Evolutionary conservation across 2,329 filamentous ascomycete genomes (phyloP).

Genomic region (Trichothecium roseum): DNA sequence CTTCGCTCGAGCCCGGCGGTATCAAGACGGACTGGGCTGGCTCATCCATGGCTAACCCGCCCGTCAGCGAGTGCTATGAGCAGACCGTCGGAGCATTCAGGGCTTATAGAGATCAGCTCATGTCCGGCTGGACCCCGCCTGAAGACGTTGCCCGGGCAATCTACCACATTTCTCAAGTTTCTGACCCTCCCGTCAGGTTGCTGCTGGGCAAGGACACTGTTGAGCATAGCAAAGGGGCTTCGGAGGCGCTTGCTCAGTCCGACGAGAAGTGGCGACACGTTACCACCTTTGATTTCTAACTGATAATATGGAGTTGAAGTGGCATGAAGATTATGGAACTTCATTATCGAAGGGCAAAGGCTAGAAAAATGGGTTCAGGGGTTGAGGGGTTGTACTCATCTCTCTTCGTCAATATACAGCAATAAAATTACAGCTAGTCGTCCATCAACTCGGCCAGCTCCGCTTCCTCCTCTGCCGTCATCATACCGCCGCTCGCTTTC

Average conservation of each 20-base stretch:
- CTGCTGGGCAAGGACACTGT: conserved; percentile 18
- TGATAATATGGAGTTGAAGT: too few relatives aligned
- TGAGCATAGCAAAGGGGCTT: conserved; percentile 10
- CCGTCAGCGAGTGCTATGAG: conserved; percentile 22
- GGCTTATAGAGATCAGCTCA: conserved; percentile 1
- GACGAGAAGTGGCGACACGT: conserved; percentile 19
- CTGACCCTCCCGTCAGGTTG: conserved; percentile 19
- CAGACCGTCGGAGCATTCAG: conserved; percentile 21
- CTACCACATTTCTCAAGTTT: conserved; percentile 13
- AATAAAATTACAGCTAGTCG: conserved; percentile 32
- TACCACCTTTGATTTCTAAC: conserved; percentile 3
- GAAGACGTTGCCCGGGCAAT: conserved; percentile 17
- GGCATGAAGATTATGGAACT: too few relatives aligned
- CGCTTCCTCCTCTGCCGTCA: conserved; percentile 86
- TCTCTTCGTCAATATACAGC: too few relatives aligned
- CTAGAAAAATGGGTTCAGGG: too few relatives aligned
- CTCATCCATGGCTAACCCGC: conserved; percentile 13
- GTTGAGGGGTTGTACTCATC: too few relatives aligned
- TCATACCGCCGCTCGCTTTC: conserved; percentile 33
- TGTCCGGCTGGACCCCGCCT: conserved; percentile 6
- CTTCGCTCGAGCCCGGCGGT: conserved; percentile 27
- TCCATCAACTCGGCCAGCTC: conserved; percentile 89
- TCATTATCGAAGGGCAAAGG: too few relatives aligned
- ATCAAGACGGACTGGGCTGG: conserved; percentile 29
- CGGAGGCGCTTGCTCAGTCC: conserved; percentile 13